Evolutionary conservation across 306 rosid genomes (phyloP), one percentile per base, ranked within the genome.

Genomic region (Fragaria ananassa): DNA sequence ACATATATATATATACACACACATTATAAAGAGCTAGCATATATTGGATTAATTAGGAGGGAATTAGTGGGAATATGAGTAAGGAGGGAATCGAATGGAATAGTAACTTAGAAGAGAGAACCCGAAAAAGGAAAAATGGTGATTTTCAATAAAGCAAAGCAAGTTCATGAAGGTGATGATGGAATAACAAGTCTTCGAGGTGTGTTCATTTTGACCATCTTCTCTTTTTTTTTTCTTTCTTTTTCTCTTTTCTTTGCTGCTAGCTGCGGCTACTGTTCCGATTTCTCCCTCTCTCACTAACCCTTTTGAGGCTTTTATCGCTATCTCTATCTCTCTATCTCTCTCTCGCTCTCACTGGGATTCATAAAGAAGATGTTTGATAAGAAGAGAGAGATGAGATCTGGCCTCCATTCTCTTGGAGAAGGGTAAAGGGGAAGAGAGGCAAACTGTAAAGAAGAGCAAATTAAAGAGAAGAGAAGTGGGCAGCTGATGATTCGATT

Each of bases 381-480:
- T 62, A 62, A 14, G 35, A 62, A 15, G 68, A 31, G 23, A 62
- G 68, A 17, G 68, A 62, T 62, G 61, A 35, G 75, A 81, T 83
- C 86, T 90, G 92, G 87, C 85, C 76, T 93, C 96, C 98, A 93
- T 93, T 93, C 90, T 91, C 97, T 91, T 88, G 96, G 98, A 82
- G 91, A 91, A 86, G 87, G 97, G 96, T 88, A 91, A 93, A 93
- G 96, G 75, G 72, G 63, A 63, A 37, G 49, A 78, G 87, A 82
- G 87, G 89, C 89, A 86, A 88, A 93, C 91, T 90, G 90, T 88
- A 90, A 88, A 93, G 96, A 90, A 83, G 86, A 87, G 84, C 81
- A 87, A 87, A 83, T 37, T 64, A 37, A 64, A 64, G 70, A 37
- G 70, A 64, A 4, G 81, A 68, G 66, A 73, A 79, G 80, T 82